Base-by-base conservation (phyloP, 495 filamentous ascomycete species). In the Collariella sp. region DNA sequence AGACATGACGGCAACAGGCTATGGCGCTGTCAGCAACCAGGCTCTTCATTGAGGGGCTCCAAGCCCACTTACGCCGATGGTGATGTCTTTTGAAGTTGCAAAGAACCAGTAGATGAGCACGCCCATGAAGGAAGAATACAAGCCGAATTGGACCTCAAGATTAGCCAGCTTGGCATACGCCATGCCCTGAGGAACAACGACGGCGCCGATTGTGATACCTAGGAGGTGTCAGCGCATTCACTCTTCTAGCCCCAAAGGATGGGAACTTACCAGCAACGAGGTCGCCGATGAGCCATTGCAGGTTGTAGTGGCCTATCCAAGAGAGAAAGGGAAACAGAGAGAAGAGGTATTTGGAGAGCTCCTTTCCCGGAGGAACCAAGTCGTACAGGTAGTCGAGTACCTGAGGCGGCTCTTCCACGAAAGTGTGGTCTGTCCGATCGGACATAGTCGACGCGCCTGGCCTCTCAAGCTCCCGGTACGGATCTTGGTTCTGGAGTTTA, bases 121-220 rank as follows among this genome's bases (percentile, higher is more conserved):
- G 23, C 93, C 93, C 85, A 97, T 95, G 62, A 99, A 99, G 0
- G 91, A 96, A 1, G 91, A 93, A 66, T 99, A 99, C 0, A 99
- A 74, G 47, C 93, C 93, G 63, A 81, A 99, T 64, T 99, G 76
- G 3, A 85, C 80, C 0, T 76, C 73, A 19, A 99, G 76, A 39
- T 82, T 74, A 7, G 93, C 93, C 38, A 99, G 73, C 58, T 84
- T 78, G 22, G 93, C 91, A 69, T 99, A 99, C 2, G 94, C 91
- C 93, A 99, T 97, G 53, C 88, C 86, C 64, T 99, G 93, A 5
- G 93, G 93, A 26, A 99, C 88, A 19, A 99, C 93, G 33, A 99
- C 91, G 46, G 85, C 86, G 50, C 93, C 93, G 49, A 97, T 91
- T 6, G 93, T 98, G 64, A 98, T 86, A 63, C 87, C 87, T 90